A percentile compares a stretch with the other conserved stretches of the same genome.
Evolutionary conservation across 2,329 filamentous ascomycete species (phyloP).

Genomic region (Colletotrichum theobromicola): DNA sequence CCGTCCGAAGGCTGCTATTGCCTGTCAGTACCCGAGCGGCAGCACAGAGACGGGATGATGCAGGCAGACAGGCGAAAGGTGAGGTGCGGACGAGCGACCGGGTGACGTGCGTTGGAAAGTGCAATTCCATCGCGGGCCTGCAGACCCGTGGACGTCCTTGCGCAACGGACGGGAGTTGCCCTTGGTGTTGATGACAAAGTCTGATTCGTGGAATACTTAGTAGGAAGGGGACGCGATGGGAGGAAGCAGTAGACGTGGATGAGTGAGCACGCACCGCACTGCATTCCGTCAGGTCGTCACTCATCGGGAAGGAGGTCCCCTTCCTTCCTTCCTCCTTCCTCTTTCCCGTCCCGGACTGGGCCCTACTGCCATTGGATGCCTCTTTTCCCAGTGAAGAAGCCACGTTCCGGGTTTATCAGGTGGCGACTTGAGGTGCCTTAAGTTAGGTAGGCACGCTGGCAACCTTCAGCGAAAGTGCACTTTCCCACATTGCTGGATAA

Average conservation of each 20-base stretch:
- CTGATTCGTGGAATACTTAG: neutral
- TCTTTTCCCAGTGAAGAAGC: neutral
- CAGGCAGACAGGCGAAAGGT: neutral
- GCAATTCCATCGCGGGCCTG: neutral
- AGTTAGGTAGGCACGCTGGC: neutral
- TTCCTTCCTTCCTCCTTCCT: neutral
- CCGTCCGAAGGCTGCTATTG: neutral
- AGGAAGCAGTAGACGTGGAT: neutral
- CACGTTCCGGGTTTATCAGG: neutral
- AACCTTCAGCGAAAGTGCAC: neutral
- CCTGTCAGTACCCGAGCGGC: neutral
- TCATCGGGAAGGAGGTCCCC: neutral
- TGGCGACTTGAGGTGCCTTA: neutral
- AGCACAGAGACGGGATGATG: slow-evolving; percentile 1
- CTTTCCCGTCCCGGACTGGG: neutral
- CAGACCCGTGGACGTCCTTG: neutral
- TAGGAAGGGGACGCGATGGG: neutral
- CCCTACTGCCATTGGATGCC: neutral
- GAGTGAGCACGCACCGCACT: neutral
- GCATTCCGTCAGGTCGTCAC: neutral
- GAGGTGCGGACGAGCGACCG: neutral
- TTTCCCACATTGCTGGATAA: neutral
- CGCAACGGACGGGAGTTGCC: neutral
- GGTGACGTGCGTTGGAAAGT: neutral
- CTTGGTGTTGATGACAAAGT: neutral